Percentiles rank a stretch among this genome's conserved stretches.
Conservation (phyloP, 345 rosid genomes). For the Dovyalis caffra region DNA sequence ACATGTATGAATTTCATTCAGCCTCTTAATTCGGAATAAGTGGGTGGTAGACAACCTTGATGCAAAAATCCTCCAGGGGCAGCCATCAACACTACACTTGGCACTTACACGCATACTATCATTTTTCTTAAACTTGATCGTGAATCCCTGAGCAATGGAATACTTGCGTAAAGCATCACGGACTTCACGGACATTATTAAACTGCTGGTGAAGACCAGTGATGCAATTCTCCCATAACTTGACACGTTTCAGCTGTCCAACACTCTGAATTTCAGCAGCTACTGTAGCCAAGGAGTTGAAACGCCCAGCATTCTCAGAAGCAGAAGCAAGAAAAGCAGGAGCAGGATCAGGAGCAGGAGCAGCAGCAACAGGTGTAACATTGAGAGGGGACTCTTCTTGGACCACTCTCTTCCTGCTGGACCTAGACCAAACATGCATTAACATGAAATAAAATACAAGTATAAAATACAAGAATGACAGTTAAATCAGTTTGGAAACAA, state of each 20-base stretch:
- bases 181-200: slow-evolving; percentile 20
- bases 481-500: not conserved
- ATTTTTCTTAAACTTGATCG: slow-evolving; percentile 26
- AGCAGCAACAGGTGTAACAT: slow-evolving; percentile 17
- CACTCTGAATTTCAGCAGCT: slow-evolving; percentile 7
- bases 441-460: slow-evolving; percentile 1
- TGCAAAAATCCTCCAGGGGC: slow-evolving; percentile 29
- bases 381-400: slow-evolving; percentile 23
- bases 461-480: slow-evolving; percentile 1
- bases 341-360: not conserved
- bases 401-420: slow-evolving; percentile 25
- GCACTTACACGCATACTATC: slow-evolving; percentile 27
- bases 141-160: slow-evolving; percentile 30
- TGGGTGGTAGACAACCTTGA: slow-evolving; percentile 23
- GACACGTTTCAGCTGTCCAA: slow-evolving; percentile 27
- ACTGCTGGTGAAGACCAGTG: slow-evolving; percentile 37
- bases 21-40: slow-evolving; percentile 25
- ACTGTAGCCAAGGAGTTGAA: slow-evolving; percentile 5
- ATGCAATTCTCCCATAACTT: slow-evolving; percentile 30
- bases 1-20: slow-evolving; percentile 19
- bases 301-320: slow-evolving; percentile 13
- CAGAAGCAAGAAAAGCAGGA: slow-evolving; percentile 1
- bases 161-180: slow-evolving; percentile 29
- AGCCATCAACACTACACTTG: slow-evolving; percentile 28
- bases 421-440: slow-evolving; percentile 17